A percentile compares a stretch with the other conserved stretches of the same genome.
Evolutionary conservation across 164 flowering plant genomes (phyloP).

Genomic region (Akebia trifoliata): DNA sequence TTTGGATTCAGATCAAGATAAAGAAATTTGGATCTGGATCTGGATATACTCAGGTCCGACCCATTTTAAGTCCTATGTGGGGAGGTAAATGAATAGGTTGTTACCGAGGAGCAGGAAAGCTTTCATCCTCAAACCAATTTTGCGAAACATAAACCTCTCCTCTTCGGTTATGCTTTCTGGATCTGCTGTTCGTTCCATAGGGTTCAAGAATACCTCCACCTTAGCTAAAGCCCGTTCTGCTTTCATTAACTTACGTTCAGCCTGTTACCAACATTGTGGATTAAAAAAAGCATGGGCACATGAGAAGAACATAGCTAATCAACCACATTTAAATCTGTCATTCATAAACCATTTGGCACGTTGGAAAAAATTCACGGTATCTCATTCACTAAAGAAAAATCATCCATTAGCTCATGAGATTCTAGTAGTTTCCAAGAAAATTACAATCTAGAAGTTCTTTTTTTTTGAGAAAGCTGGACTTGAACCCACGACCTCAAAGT

Average conservation of each 20-base stretch:
- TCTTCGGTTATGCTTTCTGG: constrained; percentile 86
- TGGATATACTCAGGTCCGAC: too few relatives aligned
- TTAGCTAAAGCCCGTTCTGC: constrained; percentile 70
- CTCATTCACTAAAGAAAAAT: constrained; percentile 1
- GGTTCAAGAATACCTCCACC: constrained; percentile 73
- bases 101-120: constrained; percentile 92
- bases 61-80: too few relatives aligned
- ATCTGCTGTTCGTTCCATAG: constrained; percentile 48
- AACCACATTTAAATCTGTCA: not conserved
- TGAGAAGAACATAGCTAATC: too few relatives aligned
- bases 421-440: not conserved
- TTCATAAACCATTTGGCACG: not conserved
- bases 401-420: not conserved
- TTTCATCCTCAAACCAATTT: constrained; percentile 91
- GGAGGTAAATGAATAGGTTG: not conserved
- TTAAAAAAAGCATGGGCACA: not conserved
- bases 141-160: constrained; percentile 93
- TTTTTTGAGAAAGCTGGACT: too few relatives aligned
- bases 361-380: not conserved
- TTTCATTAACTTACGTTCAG: constrained; percentile 58
- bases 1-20: too few relatives aligned
- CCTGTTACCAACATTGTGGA: constrained; percentile 36
- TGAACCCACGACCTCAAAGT: too few relatives aligned
- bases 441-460: too few relatives aligned
- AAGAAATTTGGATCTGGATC: too few relatives aligned